Evolutionary conservation across 2,329 filamentous ascomycete species (phyloP).

Genomic region (Microcyclosporella mali): DNA sequence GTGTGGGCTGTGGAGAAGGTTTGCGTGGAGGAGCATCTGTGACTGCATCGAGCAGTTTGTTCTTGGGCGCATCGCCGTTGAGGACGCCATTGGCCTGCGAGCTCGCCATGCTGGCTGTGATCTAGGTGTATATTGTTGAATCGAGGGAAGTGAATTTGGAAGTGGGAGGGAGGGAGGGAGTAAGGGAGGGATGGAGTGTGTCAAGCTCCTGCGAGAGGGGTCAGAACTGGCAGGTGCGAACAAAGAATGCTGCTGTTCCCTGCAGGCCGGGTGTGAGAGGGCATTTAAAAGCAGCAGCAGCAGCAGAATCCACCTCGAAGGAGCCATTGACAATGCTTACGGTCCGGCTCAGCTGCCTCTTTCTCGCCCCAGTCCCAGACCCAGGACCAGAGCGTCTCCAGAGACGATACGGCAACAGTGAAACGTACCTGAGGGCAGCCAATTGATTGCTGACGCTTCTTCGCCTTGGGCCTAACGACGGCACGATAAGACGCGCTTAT

Average conservation of each 20-base stretch:
- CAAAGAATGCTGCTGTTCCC: no score
- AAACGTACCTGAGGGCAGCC: no score
- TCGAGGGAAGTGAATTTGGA: no score
- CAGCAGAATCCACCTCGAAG: no score
- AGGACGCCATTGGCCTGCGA: slow-evolving; percentile 6
- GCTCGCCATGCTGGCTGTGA: slow-evolving; percentile 11
- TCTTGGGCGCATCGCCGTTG: slow-evolving; percentile 29
- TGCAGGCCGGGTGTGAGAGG: background rate
- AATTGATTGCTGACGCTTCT: no score
- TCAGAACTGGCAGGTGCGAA: background rate
- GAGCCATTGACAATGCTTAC: no score
- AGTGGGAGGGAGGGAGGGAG: background rate
- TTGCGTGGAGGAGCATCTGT: slow-evolving; percentile 53
- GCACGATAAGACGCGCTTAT: no score
- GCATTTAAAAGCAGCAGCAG: background rate
- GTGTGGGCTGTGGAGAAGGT: slow-evolving; percentile 82
- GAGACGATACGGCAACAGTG: no score
- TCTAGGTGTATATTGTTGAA: background rate
- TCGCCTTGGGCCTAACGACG: no score
- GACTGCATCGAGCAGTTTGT: slow-evolving; percentile 54
- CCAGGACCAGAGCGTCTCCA: no score
- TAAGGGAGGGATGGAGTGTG: background rate
- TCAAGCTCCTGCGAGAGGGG: slow-evolving; percentile 1
- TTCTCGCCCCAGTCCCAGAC: no score
- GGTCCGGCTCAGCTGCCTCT: no score